These are phyloP conservation scores for Trichoderma polysporum DNA, from an alignment of 2,329 filamentous ascomycete species.

Conservation along the genomic window DNA sequence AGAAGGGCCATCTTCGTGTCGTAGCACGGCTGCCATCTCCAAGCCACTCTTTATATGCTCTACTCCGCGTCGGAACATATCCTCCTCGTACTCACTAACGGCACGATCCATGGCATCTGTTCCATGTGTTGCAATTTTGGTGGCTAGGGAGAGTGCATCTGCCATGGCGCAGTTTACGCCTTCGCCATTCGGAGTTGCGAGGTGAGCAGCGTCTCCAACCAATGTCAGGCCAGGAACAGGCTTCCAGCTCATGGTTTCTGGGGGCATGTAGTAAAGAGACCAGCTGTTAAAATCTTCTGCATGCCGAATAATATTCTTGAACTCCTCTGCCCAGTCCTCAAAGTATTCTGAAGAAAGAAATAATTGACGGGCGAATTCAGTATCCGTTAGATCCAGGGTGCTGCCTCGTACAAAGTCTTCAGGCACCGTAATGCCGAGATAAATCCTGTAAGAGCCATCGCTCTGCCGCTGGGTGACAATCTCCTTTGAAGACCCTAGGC, in stretches of 20 bases:
- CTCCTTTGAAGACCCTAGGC: neutral
- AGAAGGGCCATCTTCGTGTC: neutral
- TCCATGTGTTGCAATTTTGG: neutral
- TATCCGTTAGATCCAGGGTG: neutral
- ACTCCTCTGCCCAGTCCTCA: neutral
- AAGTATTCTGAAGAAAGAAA: slow-evolving; percentile 13
- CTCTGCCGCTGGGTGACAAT: slow-evolving; percentile 5
- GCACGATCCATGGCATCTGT: neutral
- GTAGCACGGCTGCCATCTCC: neutral
- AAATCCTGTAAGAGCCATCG: slow-evolving; percentile 5
- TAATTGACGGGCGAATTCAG: neutral
- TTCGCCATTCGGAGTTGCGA: slow-evolving; percentile 9
- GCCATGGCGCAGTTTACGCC: slow-evolving; percentile 16
- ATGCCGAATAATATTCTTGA: slow-evolving; percentile 4
- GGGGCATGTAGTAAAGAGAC: slow-evolving; percentile 11
- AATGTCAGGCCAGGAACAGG: slow-evolving; percentile 3
- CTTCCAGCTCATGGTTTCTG: neutral
- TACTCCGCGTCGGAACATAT: slow-evolving; percentile 10
- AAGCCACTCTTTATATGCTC: slow-evolving; percentile 5
- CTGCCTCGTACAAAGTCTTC: slow-evolving; percentile 12
- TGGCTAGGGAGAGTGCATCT: neutral
- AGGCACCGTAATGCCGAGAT: neutral
- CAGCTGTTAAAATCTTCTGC: slow-evolving; percentile 9
- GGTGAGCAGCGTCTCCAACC: slow-evolving; percentile 14
- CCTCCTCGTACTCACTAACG: slow-evolving; percentile 1